Evolutionary conservation across 208 protist species (phyloP).

Genomic region (Acanthamoeba castellanii): DNA sequence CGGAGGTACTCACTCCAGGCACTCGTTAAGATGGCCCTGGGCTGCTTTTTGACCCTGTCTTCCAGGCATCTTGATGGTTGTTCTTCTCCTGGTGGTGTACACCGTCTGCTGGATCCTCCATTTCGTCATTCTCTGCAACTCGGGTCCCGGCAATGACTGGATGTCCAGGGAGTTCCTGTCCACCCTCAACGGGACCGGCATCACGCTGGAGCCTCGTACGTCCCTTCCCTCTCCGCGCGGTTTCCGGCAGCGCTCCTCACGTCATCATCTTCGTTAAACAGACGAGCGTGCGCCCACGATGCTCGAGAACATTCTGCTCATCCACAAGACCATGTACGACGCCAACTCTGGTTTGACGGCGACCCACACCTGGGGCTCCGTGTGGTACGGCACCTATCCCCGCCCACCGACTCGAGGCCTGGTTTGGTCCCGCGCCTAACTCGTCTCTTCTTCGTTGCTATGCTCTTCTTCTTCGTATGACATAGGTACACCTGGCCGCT

Average conservation of each 20-base stretch:
- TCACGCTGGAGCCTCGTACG: background rate
- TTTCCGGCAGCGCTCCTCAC: background rate
- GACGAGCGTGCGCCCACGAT: background rate
- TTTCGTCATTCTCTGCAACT: constrained; percentile 60
- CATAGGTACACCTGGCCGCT: constrained; percentile 54
- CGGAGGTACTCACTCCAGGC: background rate
- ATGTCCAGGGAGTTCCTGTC: constrained; percentile 68
- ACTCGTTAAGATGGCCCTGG: background rate
- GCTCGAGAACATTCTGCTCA: constrained; percentile 22
- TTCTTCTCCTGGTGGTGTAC: constrained; percentile 56
- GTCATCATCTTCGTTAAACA: background rate
- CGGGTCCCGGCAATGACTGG: constrained; percentile 63
- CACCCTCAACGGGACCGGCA: constrained; percentile 55
- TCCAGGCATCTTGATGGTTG: constrained; percentile 45
- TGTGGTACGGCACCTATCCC: background rate
- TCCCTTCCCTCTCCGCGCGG: background rate
- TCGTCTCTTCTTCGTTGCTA: too few species aligned
- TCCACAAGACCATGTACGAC: constrained; percentile 61
- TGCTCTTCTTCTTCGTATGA: background rate
- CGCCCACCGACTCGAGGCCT: background rate
- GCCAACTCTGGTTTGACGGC: constrained; percentile 22
- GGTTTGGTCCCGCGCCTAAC: too few species aligned
- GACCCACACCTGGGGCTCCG: constrained; percentile 32
- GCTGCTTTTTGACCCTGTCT: background rate
- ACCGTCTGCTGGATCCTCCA: constrained; percentile 72